Evolutionary conservation across 2,329 filamentous ascomycete species (phyloP), one percentile per base, ranked within the genome.

Genomic region (Huntiella abstrusa): DNA sequence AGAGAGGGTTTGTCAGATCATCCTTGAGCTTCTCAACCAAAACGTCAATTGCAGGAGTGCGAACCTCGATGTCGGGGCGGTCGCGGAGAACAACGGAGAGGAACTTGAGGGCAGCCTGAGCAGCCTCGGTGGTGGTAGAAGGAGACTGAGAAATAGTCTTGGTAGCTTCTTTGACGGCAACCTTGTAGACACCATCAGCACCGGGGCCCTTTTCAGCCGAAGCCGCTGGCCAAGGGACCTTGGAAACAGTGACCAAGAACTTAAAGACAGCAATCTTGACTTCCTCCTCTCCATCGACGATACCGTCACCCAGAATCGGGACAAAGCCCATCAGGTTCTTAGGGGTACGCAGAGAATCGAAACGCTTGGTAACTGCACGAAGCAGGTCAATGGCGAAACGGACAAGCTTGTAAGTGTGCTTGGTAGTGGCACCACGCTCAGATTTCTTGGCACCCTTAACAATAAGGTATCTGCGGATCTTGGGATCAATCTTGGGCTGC

Each of bases 1-100:
- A 80, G 53, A 94, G 80, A 3, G 88, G 86, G 58, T 96, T 85
- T 28, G 92, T 93, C 41, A 98, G 71, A 56, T 96, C 88, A 22
- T 86, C 78, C 54, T 86, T 82, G 44, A 96, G 67, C 49, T 83
- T 82, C 51, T 77, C 75, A 3, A 96, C 73, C 2, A 98, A 65
- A 59, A 85, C 80, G 39, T 91, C 85, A 15, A 96, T 66, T 38
- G 87, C 81, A 3, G 75, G 76, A 53, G 94, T 83, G 59, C 83
- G 86, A 55, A 96, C 69, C 13, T 72, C 65, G 4, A 91, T 75
- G 53, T 79, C 78, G 50, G 75, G 75, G 43, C 84, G 73, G 57
- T 96, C 87, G 40, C 86, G 77, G 5, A 98, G 69, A 49, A 95
- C 75, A 6, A 85, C 78, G 0, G 86, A 82, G 39, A 96, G 70